Conservation (phyloP, 805 yeast genomes). For the Debaryomyces castellii region DNA sequence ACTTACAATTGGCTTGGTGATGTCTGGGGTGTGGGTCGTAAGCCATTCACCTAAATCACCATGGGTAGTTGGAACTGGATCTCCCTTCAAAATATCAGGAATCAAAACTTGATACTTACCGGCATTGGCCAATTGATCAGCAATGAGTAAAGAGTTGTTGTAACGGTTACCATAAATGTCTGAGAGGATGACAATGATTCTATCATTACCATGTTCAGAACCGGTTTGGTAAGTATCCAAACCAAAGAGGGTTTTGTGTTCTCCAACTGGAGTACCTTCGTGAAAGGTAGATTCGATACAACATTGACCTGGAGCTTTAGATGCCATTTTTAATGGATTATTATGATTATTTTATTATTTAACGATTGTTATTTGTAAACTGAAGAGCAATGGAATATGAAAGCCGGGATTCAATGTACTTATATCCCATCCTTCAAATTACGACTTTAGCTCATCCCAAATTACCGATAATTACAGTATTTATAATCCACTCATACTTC, state of each 20-base stretch:
- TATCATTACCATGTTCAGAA: conserved; percentile 28
- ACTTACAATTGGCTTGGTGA: conserved; percentile 48
- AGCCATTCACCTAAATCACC: conserved; percentile 47
- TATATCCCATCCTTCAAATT: not conserved
- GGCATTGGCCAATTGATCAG: conserved; percentile 59
- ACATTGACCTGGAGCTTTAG: conserved; percentile 53
- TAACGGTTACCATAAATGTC: conserved; percentile 68
- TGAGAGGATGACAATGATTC: conserved; percentile 60
- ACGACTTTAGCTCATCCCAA: not conserved
- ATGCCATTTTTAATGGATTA: conserved; percentile 40
- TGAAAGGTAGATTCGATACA: conserved; percentile 44
- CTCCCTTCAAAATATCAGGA: conserved; percentile 72
- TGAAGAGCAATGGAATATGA: too few relatives aligned
- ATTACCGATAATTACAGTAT: too few relatives aligned
- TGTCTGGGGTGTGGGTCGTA: conserved; percentile 48
- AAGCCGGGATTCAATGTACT: too few relatives aligned
- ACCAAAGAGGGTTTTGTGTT: conserved; percentile 40
- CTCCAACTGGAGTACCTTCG: conserved; percentile 53
- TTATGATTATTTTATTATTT: not conserved
- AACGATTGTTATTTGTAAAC: too few relatives aligned
- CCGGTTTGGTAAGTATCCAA: conserved; percentile 35
- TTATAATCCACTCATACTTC: too few relatives aligned
- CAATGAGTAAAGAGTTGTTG: conserved; percentile 59
- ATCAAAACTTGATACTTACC: conserved; percentile 63
- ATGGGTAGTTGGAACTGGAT: conserved; percentile 22